Percentiles rank a stretch among this genome's conserved stretches.
These are phyloP conservation scores for Primulina huaijiensis DNA, from an alignment of 257 asterid species.

Conservation along the genomic window DNA sequence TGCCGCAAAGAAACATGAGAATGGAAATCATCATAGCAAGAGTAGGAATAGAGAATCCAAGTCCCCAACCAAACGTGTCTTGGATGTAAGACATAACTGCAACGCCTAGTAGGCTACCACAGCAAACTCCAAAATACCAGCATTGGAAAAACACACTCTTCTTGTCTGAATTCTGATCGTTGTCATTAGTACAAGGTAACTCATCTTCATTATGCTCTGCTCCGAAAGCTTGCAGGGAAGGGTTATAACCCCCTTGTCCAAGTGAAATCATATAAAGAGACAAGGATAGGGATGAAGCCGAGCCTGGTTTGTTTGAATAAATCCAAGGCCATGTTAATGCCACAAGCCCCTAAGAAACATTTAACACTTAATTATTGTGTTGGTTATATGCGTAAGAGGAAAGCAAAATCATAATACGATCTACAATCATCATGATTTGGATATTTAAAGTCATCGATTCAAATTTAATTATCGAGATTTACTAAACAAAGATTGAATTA, in stretches of 20 bases:
- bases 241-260: slow-evolving; percentile 83
- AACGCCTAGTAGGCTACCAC: slow-evolving; percentile 81
- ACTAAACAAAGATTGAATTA: too few relatives aligned
- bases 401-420: neutral
- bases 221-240: slow-evolving; percentile 90
- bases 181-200: slow-evolving; percentile 32
- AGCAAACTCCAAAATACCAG: slow-evolving; percentile 90
- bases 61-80: slow-evolving; percentile 84
- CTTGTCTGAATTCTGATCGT: slow-evolving; percentile 30
- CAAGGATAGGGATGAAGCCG: slow-evolving; percentile 47
- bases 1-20: slow-evolving; percentile 53
- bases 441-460: neutral
- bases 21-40: slow-evolving; percentile 56
- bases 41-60: slow-evolving; percentile 83
- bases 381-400: neutral
- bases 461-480: too few relatives aligned
- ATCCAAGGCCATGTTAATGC: slow-evolving; percentile 68
- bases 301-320: slow-evolving; percentile 28
- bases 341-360: slow-evolving; percentile 55
- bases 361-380: neutral
- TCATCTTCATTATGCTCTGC: slow-evolving; percentile 67
- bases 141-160: slow-evolving; percentile 80
- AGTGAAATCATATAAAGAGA: slow-evolving; percentile 74
- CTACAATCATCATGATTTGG: neutral
- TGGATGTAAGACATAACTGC: slow-evolving; percentile 79